Evolutionary conservation across 1,284 basidiomycete species (phyloP).

Genomic region (Grifola frondosa): DNA sequence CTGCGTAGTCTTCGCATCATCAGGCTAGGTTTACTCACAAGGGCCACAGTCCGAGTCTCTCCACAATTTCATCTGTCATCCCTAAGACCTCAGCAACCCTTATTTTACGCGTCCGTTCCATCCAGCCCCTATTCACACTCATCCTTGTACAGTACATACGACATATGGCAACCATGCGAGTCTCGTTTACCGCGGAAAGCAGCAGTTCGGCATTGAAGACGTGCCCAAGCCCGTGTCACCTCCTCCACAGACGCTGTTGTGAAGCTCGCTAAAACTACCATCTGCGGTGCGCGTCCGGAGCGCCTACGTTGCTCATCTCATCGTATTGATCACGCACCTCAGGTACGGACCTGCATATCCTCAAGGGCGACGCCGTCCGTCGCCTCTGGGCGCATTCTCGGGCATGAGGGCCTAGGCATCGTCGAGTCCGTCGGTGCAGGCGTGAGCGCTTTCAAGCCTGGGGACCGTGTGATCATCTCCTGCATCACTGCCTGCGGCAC

Average conservation of each 20-base stretch:
- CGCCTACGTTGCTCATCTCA: background rate
- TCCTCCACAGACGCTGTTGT: slow-evolving; percentile 27
- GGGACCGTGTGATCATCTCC: slow-evolving; percentile 18
- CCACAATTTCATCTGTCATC: too few relatives aligned
- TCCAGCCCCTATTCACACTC: too few relatives aligned
- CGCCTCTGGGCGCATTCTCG: slow-evolving; percentile 21
- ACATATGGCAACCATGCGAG: slow-evolving; percentile 24
- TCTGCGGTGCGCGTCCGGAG: slow-evolving; percentile 24
- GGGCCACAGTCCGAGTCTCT: too few relatives aligned
- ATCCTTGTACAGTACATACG: background rate
- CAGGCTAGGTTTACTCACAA: too few relatives aligned
- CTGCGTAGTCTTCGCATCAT: too few relatives aligned
- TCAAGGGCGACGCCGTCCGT: slow-evolving; percentile 31
- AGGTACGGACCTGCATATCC: slow-evolving; percentile 31
- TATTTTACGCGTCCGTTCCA: too few relatives aligned
- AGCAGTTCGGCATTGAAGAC: slow-evolving; percentile 18
- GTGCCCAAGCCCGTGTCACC: slow-evolving; percentile 22
- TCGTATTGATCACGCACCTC: background rate
- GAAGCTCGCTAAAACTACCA: slow-evolving; percentile 26
- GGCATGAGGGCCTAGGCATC: slow-evolving; percentile 10
- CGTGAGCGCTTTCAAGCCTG: slow-evolving; percentile 3
- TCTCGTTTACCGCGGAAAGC: slow-evolving; percentile 22
- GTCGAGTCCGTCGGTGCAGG: slow-evolving; percentile 8
- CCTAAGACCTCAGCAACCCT: too few relatives aligned
- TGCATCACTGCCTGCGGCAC: slow-evolving; percentile 23